Conservation (phyloP, 345 rosid species). For the Atalantia buxifolia region DNA sequence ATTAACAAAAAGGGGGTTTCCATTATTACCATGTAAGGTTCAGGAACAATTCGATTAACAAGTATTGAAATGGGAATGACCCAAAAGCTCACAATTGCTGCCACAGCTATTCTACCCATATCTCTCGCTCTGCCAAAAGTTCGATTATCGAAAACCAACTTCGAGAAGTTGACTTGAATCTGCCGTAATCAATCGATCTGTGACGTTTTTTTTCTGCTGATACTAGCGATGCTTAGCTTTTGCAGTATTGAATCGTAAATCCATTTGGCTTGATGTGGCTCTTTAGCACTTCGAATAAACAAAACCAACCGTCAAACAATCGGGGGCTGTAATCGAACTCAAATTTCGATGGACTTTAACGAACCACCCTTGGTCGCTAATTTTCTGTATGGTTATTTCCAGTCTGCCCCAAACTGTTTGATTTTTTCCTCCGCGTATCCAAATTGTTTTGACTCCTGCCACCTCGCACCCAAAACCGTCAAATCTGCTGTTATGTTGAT, state of each 20-base stretch:
- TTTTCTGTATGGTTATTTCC: too few species aligned
- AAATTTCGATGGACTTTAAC: too few species aligned
- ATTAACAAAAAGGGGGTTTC: background rate
- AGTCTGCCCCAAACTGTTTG: too few species aligned
- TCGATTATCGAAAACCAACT: background rate
- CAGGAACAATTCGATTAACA: constrained; percentile 67
- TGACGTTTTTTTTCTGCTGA: background rate
- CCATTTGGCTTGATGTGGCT: background rate
- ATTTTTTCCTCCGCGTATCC: too few species aligned
- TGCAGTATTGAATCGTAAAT: background rate
- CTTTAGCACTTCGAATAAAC: background rate
- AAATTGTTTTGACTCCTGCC: too few species aligned
- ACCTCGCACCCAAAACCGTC: too few species aligned
- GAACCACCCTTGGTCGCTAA: too few species aligned
- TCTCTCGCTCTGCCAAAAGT: background rate
- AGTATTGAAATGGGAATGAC: constrained; percentile 66
- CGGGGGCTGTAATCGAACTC: background rate
- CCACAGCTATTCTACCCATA: constrained; percentile 72
- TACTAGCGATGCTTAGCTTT: background rate
- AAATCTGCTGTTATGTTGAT: too few species aligned
- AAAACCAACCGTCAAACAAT: background rate
- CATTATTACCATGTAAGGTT: constrained; percentile 74
- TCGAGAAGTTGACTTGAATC: background rate
- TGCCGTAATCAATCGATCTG: background rate
- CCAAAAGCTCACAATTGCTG: constrained; percentile 69